Conservation (phyloP, 1,139 yeast species). For the Meyerozyma smithsonii region DNA sequence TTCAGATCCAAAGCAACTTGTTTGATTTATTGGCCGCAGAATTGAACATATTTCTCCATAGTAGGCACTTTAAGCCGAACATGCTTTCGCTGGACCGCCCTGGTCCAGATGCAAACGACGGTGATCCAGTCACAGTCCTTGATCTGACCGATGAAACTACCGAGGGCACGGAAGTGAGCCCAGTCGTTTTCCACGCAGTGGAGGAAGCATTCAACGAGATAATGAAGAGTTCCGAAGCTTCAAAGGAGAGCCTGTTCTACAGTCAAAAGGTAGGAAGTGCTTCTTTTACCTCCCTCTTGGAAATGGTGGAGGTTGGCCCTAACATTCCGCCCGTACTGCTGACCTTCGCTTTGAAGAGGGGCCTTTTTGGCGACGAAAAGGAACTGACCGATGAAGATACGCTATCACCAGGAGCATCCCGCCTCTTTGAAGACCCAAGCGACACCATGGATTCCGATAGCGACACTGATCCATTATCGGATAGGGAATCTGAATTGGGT, state of each 20-base stretch:
- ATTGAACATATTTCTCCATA: background rate
- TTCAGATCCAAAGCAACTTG: conserved; percentile 48
- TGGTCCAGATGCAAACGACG: background rate
- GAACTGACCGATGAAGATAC: conserved; percentile 11
- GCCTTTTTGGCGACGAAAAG: conserved; percentile 28
- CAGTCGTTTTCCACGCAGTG: conserved; percentile 55
- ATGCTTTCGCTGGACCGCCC: background rate
- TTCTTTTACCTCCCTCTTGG: background rate
- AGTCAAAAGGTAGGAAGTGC: background rate
- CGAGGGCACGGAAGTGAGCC: conserved; percentile 21
- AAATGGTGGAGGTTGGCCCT: background rate
- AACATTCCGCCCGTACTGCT: conserved; percentile 6
- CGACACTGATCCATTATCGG: conserved; percentile 20
- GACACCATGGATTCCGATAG: conserved; percentile 32
- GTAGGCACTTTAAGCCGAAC: background rate
- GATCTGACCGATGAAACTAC: background rate
- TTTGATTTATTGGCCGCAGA: background rate
- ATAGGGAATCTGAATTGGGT: conserved; percentile 2
- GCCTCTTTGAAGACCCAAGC: conserved; percentile 32
- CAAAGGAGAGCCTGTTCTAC: background rate
- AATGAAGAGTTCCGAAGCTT: conserved; percentile 26
- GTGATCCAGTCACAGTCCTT: background rate
- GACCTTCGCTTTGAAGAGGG: conserved; percentile 24
- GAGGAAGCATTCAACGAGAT: conserved; percentile 69
- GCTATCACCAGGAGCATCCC: conserved; percentile 16